A percentile compares a stretch with the other conserved stretches of the same genome.
Evolutionary conservation across 2,329 filamentous ascomycete species (phyloP).

Genomic region (Claviceps digitariae): DNA sequence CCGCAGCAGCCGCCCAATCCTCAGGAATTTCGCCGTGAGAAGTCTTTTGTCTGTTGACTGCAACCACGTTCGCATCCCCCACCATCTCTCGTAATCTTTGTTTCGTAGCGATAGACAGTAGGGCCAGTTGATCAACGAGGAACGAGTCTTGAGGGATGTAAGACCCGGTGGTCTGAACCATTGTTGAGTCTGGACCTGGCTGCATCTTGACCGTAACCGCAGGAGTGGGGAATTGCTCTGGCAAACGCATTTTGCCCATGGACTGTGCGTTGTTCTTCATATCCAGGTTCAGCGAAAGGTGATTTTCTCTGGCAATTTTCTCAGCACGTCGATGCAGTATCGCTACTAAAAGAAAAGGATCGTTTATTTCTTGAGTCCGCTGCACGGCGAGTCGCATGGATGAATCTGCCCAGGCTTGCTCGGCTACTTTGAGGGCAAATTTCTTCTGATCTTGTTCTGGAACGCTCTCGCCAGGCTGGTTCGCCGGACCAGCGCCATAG

Average conservation of each 20-base stretch:
- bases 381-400: constrained; percentile 46
- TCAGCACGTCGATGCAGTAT: constrained; percentile 43
- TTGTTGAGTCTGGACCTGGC: constrained; percentile 46
- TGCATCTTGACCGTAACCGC: constrained; percentile 40
- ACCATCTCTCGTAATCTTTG: constrained; percentile 63
- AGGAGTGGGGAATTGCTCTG: constrained; percentile 35
- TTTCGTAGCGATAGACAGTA: constrained; percentile 72
- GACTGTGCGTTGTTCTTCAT: constrained; percentile 31
- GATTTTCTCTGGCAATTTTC: constrained; percentile 44
- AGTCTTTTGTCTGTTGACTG: constrained; percentile 58
- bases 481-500: constrained; percentile 52
- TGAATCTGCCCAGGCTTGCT: constrained; percentile 52
- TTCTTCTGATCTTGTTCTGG: constrained; percentile 43
- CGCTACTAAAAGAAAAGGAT: constrained; percentile 59
- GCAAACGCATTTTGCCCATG: constrained; percentile 35
- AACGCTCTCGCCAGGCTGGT: constrained; percentile 40
- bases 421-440: constrained; percentile 50
- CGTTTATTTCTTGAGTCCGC: constrained; percentile 55
- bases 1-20: constrained; percentile 63
- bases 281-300: constrained; percentile 42
- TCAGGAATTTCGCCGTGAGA: constrained; percentile 68
- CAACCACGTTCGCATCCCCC: constrained; percentile 61
- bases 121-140: constrained; percentile 67
- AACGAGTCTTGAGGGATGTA: constrained; percentile 64
- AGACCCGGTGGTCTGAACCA: constrained; percentile 50